Evolutionary conservation across 148 eudicot species (phyloP).

Genomic region (Rhododendron simsii): DNA sequence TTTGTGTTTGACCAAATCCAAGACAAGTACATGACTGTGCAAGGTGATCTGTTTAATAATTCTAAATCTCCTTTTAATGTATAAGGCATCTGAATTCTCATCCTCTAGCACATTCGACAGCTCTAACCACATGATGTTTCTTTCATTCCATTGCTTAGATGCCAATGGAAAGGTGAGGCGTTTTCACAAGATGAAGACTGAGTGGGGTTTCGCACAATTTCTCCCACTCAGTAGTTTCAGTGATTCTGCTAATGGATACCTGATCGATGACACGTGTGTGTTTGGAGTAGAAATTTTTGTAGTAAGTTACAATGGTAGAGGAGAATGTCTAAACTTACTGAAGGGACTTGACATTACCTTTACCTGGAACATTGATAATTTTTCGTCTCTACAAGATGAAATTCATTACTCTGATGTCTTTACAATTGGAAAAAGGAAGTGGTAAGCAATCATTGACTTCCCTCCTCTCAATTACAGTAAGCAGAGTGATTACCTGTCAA

Average conservation of each 20-base stretch:
- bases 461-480: not conserved
- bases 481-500: not conserved
- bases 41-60: not conserved
- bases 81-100: not conserved
- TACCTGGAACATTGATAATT: not conserved
- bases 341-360: not conserved
- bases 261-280: not conserved
- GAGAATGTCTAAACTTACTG: not conserved
- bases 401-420: not conserved
- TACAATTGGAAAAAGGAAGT: not conserved
- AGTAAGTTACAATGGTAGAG: not conserved
- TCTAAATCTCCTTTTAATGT: not conserved
- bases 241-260: not conserved
- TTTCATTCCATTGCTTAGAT: not conserved
- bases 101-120: not conserved
- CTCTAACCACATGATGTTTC: not conserved
- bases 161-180: not conserved
- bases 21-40: not conserved
- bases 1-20: not conserved
- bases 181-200: not conserved
- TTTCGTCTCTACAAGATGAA: not conserved
- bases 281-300: slow-evolving; percentile 4
- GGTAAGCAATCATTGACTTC: not conserved
- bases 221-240: not conserved
- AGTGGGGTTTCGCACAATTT: not conserved